A percentile compares a stretch with the other conserved stretches of the same genome.
phyloP scores from a whole-genome alignment of 495 filamentous ascomycete species.

The Hypoxylon subgilvum region DNA sequence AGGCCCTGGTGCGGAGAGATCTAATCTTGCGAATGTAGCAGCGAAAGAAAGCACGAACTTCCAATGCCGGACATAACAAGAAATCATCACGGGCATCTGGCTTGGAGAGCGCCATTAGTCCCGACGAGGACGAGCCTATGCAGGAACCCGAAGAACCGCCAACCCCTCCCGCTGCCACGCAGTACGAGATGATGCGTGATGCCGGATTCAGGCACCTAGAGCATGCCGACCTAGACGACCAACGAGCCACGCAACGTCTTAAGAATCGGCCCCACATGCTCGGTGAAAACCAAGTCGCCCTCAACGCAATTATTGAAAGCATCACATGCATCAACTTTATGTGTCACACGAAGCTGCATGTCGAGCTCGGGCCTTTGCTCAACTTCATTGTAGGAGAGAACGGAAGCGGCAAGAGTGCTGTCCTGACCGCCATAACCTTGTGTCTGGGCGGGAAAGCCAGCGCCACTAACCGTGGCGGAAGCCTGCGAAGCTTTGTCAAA shows the following conservation, averaged over 20 bases:
- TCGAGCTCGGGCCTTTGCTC: constrained; percentile 86
- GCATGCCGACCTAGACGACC: constrained; percentile 64
- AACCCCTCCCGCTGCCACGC: constrained; percentile 49
- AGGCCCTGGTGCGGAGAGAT: neutral
- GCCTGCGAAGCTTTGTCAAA: constrained; percentile 90
- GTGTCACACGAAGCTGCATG: constrained; percentile 83
- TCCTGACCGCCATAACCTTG: constrained; percentile 91
- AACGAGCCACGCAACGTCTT: constrained; percentile 74
- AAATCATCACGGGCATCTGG: constrained; percentile 34
- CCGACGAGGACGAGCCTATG: constrained; percentile 39
- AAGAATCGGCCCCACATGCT: constrained; percentile 58
- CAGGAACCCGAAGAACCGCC: constrained; percentile 26
- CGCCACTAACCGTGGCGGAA: constrained; percentile 92
- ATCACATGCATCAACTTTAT: constrained; percentile 91
- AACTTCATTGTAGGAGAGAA: constrained; percentile 99
- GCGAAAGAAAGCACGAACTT: constrained; percentile 55
- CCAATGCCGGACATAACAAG: constrained; percentile 32
- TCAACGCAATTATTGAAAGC: constrained; percentile 82
- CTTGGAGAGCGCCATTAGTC: constrained; percentile 40
- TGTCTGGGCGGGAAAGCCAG: constrained; percentile 95
- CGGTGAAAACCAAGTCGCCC: constrained; percentile 73
- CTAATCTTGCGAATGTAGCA: constrained; percentile 34
- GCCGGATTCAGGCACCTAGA: constrained; percentile 58
- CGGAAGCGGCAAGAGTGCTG: constrained; percentile 97
- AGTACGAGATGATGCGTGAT: constrained; percentile 60